Base-by-base conservation (phyloP, 1,284 basidiomycete species). In the Cryptococcus sp. region DNA sequence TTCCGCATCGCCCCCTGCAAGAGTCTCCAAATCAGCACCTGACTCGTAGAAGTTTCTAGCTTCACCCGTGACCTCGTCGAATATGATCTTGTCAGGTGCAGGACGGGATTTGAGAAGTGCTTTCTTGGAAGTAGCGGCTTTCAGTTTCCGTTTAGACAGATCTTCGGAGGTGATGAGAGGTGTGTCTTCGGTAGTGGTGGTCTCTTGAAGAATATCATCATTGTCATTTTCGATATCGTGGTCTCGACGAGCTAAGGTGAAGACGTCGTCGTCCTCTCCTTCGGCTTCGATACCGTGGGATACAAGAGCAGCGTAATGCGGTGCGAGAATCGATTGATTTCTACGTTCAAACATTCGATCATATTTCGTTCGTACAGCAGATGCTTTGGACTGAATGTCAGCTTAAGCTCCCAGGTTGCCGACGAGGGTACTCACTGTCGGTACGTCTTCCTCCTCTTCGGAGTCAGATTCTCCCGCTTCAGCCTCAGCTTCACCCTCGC, bases 271-370 rank as follows among this genome's bases (percentile, higher is more conserved):
- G 14, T 80, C 83, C 23, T 81, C 81, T 24, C 78, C 79, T 24
- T 55, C 79, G 1, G 67, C 74, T 46, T 79, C 81, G 24, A 69
- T 77, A 42, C 73, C 70, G 52, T 86, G 85, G 53, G 90, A 87
- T 50, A 98, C 79, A 46, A 98, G 84, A 66, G 91, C 91, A 52
- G 80, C 81, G 76, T 97, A 98, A 72, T 97, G 93, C 57, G 86
- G 83, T 0, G 91, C 92, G 18, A 98, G 82, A 48, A 98, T 87
- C 60, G 85, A 87, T 74, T 97, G 93, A 72, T 98, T 98, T 75
- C 90, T 93, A 53, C 94, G 85, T 67, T 89, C 88, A 69, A 98
- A 98, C 91, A 98, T 97, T 48, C 91, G 84, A 73, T 98, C 96
- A 73, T 98, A 97, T 77, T 96, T 98, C 4, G 96, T 98, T 51